Conservation (phyloP, 495 filamentous ascomycete genomes). For the Usnea hakonensis region DNA sequence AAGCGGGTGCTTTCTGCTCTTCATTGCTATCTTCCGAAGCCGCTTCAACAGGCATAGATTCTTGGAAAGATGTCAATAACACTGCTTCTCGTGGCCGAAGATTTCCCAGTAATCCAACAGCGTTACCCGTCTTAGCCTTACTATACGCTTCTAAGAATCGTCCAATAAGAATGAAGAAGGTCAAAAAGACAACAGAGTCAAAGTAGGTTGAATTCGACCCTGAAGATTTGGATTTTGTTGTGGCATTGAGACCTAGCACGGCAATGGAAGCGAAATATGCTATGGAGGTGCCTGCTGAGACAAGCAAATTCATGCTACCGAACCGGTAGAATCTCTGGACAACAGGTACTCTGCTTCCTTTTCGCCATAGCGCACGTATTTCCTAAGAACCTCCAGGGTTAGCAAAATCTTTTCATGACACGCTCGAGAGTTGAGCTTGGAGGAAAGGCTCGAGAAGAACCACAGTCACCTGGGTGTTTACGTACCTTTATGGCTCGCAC, state of each 20-base stretch:
- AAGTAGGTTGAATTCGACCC: conserved; percentile 68
- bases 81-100: conserved; percentile 74
- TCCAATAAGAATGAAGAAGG: conserved; percentile 78
- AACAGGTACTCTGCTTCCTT: conserved; percentile 66
- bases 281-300: conserved; percentile 80
- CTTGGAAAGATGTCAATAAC: conserved; percentile 41
- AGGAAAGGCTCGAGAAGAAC: too few relatives aligned
- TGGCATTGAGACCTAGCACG: conserved; percentile 64
- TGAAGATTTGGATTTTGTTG: conserved; percentile 28
- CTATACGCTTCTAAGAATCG: conserved; percentile 84
- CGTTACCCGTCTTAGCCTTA: conserved; percentile 86
- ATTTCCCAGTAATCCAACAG: conserved; percentile 69
- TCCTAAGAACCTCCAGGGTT: conserved; percentile 35
- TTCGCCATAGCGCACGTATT: conserved; percentile 69
- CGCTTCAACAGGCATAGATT: neutral
- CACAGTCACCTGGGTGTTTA: neutral
- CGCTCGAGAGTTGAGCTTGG: too few relatives aligned
- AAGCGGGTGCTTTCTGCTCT: neutral
- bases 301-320: conserved; percentile 93
- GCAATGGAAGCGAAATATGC: conserved; percentile 82
- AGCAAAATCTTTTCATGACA: too few relatives aligned
- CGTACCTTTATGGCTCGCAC: conserved; percentile 54
- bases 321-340: conserved; percentile 79
- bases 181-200: conserved; percentile 89
- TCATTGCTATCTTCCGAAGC: neutral